phyloP scores from a whole-genome alignment of 129 eudicot genomes.

The Oenanthe sinensis region DNA sequence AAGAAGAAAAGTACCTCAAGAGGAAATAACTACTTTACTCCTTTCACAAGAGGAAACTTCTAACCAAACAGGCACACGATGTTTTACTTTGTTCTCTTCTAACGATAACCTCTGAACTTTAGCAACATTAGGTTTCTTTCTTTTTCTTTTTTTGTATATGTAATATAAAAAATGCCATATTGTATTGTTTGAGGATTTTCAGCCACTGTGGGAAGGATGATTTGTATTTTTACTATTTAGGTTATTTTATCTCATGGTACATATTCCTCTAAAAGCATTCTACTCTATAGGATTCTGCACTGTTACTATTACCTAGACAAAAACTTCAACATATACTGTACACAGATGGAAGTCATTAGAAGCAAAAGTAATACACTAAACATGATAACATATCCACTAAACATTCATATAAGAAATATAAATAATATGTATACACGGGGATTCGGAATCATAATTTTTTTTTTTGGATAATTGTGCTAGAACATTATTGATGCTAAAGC shows the following conservation, averaged over 20 bases:
- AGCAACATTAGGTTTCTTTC: background rate
- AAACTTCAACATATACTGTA: background rate
- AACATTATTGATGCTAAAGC: background rate
- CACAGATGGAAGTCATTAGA: background rate
- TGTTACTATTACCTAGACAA: background rate
- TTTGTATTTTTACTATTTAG: too few species aligned
- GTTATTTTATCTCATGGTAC: background rate
- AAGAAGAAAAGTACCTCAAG: background rate
- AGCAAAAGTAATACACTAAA: background rate
- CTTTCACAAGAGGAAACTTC: background rate
- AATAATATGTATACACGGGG: background rate
- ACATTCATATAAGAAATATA: background rate
- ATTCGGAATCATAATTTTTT: background rate
- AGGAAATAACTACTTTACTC: background rate
- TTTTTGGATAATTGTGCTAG: background rate
- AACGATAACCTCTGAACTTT: background rate
- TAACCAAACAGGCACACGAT: background rate
- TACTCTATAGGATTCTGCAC: background rate
- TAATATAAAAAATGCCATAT: background rate
- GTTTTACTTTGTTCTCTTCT: background rate
- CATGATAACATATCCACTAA: background rate
- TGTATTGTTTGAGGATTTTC: background rate
- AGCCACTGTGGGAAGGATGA: background rate
- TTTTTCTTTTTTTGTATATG: background rate
- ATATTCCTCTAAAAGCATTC: background rate